Evolutionary conservation across 768 basidiomycete genomes (phyloP), one percentile per base, ranked within the genome.

Genomic region (Agrocybe chaxingu): DNA sequence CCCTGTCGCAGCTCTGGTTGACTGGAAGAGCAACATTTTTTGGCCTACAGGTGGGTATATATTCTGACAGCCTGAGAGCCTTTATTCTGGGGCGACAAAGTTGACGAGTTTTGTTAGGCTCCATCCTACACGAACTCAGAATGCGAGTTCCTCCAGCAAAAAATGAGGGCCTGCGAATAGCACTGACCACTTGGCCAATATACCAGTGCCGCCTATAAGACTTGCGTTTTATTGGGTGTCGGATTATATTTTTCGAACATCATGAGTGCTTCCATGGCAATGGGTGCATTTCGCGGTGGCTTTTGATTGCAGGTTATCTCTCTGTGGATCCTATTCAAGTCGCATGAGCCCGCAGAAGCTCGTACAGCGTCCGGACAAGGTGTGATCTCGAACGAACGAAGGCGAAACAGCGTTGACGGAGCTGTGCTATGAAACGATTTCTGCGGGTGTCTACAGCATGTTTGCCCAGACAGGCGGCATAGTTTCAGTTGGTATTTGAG

Each of bases 1-100:
- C 82, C 0, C 65, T 78, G n/a, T 66, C 70, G 43, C 84, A 85
- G 58, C 85, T 75, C 57, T 85, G 80, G 80, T 64, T 86, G 1
- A 67, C 55, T 9, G 82, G 82, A 0, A 64, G 79, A 19, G 61
- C 56, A 1, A 75, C 16, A 74, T 10, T 87, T 86, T 64, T 66
- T 86, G 35, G 75, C 74, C 9, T 79, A 77, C 45, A 70, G 81
- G 74, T 74, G 48, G 16, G 62, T 58, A 30, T 16, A 13, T 6
- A 12, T 45, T 13, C 16, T 16, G 16, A 16, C 16, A 16, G 16
- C 16, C 16, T 16, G 16, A 16, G 16, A 16, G 16, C 16, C 16
- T 16, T 16, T 16, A 16, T 16, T 16, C 16, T 16, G 16, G 16
- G 16, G 16, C 16, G 16, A 16, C 16, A 16, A 16, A 16, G 16